phyloP scores from a whole-genome alignment of 805 yeast species.

The Saccharomycopsis guyanensis region DNA sequence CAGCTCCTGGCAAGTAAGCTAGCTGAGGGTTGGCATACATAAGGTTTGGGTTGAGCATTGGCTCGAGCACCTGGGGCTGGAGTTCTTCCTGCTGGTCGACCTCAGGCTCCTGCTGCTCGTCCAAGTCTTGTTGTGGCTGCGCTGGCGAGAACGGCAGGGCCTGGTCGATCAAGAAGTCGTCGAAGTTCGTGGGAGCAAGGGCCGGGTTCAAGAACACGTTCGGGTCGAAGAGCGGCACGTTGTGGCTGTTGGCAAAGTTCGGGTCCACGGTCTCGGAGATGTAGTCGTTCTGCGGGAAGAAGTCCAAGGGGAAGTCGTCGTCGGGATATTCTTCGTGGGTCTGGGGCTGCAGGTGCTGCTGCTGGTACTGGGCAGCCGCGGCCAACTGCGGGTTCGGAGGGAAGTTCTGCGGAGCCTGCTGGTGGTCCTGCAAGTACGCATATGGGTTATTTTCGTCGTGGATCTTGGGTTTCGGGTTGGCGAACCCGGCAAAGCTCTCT shows the following conservation, averaged over 20 bases:
- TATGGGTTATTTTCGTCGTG: constrained; percentile 7
- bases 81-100: neutral
- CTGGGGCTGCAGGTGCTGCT: constrained; percentile 1
- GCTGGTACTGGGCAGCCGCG: neutral
- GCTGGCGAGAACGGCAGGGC: constrained; percentile 37
- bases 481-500: constrained; percentile 15
- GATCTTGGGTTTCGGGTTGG: neutral
- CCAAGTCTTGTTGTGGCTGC: constrained; percentile 1
- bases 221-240: constrained; percentile 23
- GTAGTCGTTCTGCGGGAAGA: constrained; percentile 41
- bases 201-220: constrained; percentile 26
- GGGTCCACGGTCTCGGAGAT: constrained; percentile 24
- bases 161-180: constrained; percentile 43
- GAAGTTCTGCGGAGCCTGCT: constrained; percentile 1
- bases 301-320: constrained; percentile 69
- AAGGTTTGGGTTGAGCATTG: neutral
- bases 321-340: constrained; percentile 27
- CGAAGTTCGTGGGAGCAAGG: constrained; percentile 20
- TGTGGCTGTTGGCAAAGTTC: constrained; percentile 7
- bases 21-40: constrained; percentile 15
- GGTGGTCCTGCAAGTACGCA: constrained; percentile 5
- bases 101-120: neutral
- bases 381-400: neutral
- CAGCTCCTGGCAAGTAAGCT: constrained; percentile 25
- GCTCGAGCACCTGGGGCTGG: neutral